Percentiles rank a stretch among this genome's conserved stretches.
phyloP scores from a whole-genome alignment of 805 yeast species.

The Saccharomycopsis fibuligera region DNA sequence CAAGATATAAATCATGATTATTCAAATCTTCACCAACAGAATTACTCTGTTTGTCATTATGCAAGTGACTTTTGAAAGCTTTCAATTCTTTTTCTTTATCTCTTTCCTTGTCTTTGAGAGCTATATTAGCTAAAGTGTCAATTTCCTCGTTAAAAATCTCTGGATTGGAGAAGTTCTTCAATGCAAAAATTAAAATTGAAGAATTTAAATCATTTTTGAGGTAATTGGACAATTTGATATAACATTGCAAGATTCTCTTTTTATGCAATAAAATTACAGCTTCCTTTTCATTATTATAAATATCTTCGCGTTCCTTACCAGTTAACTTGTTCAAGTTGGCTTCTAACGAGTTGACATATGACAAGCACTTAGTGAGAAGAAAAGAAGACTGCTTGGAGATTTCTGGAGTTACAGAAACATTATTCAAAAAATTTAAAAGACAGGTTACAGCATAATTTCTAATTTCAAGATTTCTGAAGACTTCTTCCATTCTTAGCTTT shows the following conservation, averaged over 20 bases:
- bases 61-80: slow-evolving; percentile 8
- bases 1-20: slow-evolving; percentile 19
- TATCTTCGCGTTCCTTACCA: slow-evolving; percentile 20
- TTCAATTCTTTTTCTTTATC: slow-evolving; percentile 20
- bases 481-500: slow-evolving; percentile 25
- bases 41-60: slow-evolving; percentile 2
- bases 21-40: slow-evolving; percentile 17
- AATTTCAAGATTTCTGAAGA: slow-evolving; percentile 40
- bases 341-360: slow-evolving; percentile 31
- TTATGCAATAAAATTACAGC: slow-evolving; percentile 33
- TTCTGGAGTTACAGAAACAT: slow-evolving; percentile 34
- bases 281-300: slow-evolving; percentile 25
- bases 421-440: slow-evolving; percentile 44
- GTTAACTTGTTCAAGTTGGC: slow-evolving; percentile 26
- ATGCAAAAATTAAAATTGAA: slow-evolving; percentile 32
- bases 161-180: slow-evolving; percentile 41
- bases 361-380: slow-evolving; percentile 37
- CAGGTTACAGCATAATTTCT: slow-evolving; percentile 56
- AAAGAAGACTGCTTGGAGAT: slow-evolving; percentile 41
- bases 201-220: slow-evolving; percentile 35
- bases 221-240: slow-evolving; percentile 30
- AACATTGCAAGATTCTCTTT: slow-evolving; percentile 41
- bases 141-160: slow-evolving; percentile 23
- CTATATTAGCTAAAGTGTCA: background rate
- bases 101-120: slow-evolving; percentile 20